Evolutionary conservation across 2,329 filamentous ascomycete genomes (phyloP).

Genomic region (Cryphonectria carpinicola): DNA sequence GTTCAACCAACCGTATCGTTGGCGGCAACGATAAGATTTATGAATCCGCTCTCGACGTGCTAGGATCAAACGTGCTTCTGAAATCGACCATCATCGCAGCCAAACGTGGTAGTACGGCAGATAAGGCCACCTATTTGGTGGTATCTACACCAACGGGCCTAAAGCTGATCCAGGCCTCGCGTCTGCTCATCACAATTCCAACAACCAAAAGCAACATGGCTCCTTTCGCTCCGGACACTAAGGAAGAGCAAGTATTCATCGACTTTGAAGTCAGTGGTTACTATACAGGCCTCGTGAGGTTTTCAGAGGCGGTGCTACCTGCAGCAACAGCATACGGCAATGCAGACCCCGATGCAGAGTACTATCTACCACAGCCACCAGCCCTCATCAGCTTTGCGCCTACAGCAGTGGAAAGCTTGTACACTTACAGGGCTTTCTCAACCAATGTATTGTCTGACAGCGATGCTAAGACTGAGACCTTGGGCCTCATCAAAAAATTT

Average conservation of each 20-base stretch:
- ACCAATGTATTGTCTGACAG: not conserved
- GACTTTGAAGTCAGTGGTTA: conserved; percentile 34
- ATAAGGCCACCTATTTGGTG: conserved; percentile 24
- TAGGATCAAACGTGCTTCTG: conserved; percentile 40
- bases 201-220: conserved; percentile 38
- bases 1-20: conserved; percentile 12
- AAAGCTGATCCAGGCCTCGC: conserved; percentile 37
- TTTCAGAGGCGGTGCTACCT: conserved; percentile 11
- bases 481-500: conserved; percentile 19
- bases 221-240: conserved; percentile 38
- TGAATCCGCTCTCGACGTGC: conserved; percentile 36
- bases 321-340: not conserved
- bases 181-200: conserved; percentile 41
- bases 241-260: conserved; percentile 29
- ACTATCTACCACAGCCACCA: conserved; percentile 26
- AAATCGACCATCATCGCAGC: conserved; percentile 37
- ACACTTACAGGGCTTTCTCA: not conserved
- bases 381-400: conserved; percentile 29
- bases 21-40: conserved; percentile 42
- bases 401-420: conserved; percentile 9
- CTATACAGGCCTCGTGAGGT: conserved; percentile 35
- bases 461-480: conserved; percentile 13
- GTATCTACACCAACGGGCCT: conserved; percentile 33
- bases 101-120: conserved; percentile 34
- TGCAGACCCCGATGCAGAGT: conserved; percentile 30